Base-by-base conservation (phyloP, 2,329 filamentous ascomycete genomes). In the Beauveria sp. region DNA sequence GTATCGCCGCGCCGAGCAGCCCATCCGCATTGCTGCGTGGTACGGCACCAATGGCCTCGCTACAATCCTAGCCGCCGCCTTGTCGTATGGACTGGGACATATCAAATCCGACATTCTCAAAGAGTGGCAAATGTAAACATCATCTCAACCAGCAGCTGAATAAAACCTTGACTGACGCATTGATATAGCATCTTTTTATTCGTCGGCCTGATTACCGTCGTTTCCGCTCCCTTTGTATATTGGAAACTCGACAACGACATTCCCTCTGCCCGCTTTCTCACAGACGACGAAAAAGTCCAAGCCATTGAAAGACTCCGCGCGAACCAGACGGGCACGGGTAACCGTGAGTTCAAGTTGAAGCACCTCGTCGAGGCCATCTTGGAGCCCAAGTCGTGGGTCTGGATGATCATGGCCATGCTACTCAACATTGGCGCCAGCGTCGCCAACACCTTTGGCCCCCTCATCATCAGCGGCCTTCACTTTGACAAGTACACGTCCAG, bases 251-350 rank as follows among this genome's bases (percentile, higher is more conserved):
- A 86, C 69, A 81, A 82, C 68, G 83, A 86, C 64, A 79, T 87
- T 20, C 69, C 78, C 0, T 80, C 80, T 0, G 81, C 81, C 0
- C 76, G 80, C 16, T 84, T 82, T 62, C 68, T 95, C 28, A 87
- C 77, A 8, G 81, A 87, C 58, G 79, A 84, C 51, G 90, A 93
- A 65, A 84, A 85, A 14, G 70, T 85, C 0, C 78, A 91, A 47
- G 88, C 87, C 0, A 77, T 92, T 28, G 89, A 91, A 65, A 81
- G 90, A 0, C 83, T 93, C 6, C 80, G 89, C 0, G 79, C 85
- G 24, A 93, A 93, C 67, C 85, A 91, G 70, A 90, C 90, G 63
- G 90, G 90, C 0, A 86, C 89, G 18, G 87, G 86, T 1, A 88
- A 85, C 63, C 85, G 86, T 65, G 80, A 88, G 64, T 89, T 87